These are phyloP conservation scores for Ophiocytium majus DNA, from an alignment of 352 stramenopile genomes.

Conservation along the genomic window DNA sequence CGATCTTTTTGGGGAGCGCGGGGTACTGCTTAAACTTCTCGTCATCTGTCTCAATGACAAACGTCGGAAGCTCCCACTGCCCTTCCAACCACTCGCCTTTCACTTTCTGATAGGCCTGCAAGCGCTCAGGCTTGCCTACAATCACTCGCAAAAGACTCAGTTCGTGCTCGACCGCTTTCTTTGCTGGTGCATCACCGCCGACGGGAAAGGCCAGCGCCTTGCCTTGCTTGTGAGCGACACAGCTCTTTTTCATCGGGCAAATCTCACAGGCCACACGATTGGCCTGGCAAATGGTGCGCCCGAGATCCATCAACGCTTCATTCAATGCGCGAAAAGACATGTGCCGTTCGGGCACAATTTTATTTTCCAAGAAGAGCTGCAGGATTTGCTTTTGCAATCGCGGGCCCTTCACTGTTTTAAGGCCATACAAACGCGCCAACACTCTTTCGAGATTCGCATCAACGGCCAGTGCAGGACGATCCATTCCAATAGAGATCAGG, in stretches of 20 bases:
- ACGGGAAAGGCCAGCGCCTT: not conserved
- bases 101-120: not conserved
- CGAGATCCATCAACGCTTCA: slow-evolving; percentile 14
- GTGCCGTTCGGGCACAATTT: not conserved
- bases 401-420: not conserved
- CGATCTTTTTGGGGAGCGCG: not conserved
- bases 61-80: not conserved
- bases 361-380: not conserved
- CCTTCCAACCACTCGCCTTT: slow-evolving; percentile 7
- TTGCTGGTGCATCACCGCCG: not conserved
- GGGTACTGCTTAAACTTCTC: not conserved
- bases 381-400: not conserved
- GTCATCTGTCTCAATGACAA: not conserved
- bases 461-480: not conserved
- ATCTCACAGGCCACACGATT: not conserved
- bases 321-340: not conserved
- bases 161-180: not conserved
- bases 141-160: not conserved
- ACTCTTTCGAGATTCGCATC: slow-evolving; percentile 9
- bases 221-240: not conserved
- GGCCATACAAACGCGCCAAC: not conserved
- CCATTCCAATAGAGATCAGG: not conserved
- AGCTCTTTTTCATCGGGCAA: not conserved
- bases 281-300: not conserved
- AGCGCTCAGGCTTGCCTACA: not conserved